A percentile compares a stretch with the other conserved stretches of the same genome.
These are phyloP conservation scores for Corniculantispora saksenae DNA, from an alignment of 2,329 filamentous ascomycete species.

Conservation along the genomic window DNA sequence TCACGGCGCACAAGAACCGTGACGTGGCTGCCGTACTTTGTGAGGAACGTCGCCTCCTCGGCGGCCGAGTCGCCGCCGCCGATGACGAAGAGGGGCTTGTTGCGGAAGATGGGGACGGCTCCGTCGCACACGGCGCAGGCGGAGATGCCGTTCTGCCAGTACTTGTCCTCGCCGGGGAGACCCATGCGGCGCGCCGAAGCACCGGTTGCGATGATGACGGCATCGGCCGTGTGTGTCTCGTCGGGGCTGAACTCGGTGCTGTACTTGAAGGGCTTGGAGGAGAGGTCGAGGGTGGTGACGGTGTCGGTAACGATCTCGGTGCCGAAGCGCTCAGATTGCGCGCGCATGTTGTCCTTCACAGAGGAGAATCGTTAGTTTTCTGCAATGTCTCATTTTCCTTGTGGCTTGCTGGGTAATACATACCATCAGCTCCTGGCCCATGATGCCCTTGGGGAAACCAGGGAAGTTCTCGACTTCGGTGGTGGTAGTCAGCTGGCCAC, in stretches of 20 bases:
- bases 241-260: constrained; percentile 87
- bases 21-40: constrained; percentile 95
- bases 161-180: constrained; percentile 86
- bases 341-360: constrained; percentile 78
- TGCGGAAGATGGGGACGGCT: constrained; percentile 93
- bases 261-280: constrained; percentile 83
- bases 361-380: constrained; percentile 12
- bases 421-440: constrained; percentile 84
- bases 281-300: constrained; percentile 83
- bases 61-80: constrained; percentile 96
- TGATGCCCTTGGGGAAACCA: constrained; percentile 87
- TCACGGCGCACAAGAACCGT: constrained; percentile 90
- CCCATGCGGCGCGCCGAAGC: constrained; percentile 84
- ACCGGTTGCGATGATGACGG: constrained; percentile 91
- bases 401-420: constrained; percentile 25
- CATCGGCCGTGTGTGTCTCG: constrained; percentile 83
- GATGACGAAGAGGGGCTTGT: constrained; percentile 93
- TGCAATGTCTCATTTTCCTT: background rate
- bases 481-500: constrained; percentile 95
- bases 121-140: constrained; percentile 98
- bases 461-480: constrained; percentile 99
- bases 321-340: constrained; percentile 87
- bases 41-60: constrained; percentile 95
- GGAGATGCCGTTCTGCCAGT: constrained; percentile 96
- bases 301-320: constrained; percentile 94